Evolutionary conservation across 2,329 filamentous ascomycete genomes (phyloP).

Genomic region (Exophiala sp.): DNA sequence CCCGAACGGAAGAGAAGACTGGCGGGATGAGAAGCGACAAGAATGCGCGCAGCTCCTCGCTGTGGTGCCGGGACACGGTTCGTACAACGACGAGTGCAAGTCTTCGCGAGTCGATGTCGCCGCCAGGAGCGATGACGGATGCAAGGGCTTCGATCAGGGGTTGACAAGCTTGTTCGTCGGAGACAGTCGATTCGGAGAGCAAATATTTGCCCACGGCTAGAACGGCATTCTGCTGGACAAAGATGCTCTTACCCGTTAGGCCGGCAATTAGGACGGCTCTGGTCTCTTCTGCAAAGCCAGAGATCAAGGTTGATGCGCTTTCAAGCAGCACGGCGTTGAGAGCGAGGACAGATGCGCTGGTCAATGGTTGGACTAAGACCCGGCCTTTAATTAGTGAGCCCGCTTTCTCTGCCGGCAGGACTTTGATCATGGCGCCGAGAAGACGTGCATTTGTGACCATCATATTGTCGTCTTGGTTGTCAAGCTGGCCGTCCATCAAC

Average conservation of each 20-base stretch:
- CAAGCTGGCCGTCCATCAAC: slow-evolving; percentile 80
- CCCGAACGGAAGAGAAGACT: slow-evolving; percentile 85
- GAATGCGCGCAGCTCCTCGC: slow-evolving; percentile 69
- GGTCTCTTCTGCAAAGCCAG: slow-evolving; percentile 69
- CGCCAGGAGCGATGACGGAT: slow-evolving; percentile 70
- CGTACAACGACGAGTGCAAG: slow-evolving; percentile 82
- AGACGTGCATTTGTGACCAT: slow-evolving; percentile 87
- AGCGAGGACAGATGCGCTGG: slow-evolving; percentile 73
- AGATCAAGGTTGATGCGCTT: slow-evolving; percentile 66
- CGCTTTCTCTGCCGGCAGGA: slow-evolving; percentile 71
- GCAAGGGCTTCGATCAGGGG: slow-evolving; percentile 76
- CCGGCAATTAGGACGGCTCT: slow-evolving; percentile 75
- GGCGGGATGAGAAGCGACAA: slow-evolving; percentile 74
- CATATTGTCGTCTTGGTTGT: slow-evolving; percentile 69
- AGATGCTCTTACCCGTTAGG: slow-evolving; percentile 72
- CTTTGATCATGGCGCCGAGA: slow-evolving; percentile 83
- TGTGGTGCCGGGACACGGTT: slow-evolving; percentile 74
- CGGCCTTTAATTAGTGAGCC: slow-evolving; percentile 60
- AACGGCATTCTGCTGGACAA: slow-evolving; percentile 55
- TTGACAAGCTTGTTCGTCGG: slow-evolving; percentile 67
- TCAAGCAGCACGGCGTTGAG: slow-evolving; percentile 87
- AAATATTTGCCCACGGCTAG: slow-evolving; percentile 27
- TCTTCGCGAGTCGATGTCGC: slow-evolving; percentile 76
- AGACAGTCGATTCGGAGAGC: slow-evolving; percentile 35
- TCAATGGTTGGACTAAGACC: slow-evolving; percentile 73